phyloP scores from a whole-genome alignment of 345 rosid species.

The Eutrema yunnanense region DNA sequence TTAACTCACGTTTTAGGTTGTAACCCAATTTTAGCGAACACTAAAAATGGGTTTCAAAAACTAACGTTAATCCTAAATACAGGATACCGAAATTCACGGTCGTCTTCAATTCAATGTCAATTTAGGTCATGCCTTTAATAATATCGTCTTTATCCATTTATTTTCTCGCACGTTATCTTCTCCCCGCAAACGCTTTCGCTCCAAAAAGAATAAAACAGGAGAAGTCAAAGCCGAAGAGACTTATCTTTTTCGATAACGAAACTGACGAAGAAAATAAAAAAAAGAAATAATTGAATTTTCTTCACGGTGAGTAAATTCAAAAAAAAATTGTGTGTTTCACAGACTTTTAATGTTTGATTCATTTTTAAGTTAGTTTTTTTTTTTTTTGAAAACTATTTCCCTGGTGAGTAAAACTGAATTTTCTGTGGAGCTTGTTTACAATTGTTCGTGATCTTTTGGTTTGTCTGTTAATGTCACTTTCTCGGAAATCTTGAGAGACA shows the following conservation, averaged over 20 bases:
- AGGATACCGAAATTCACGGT: slow-evolving; percentile 16
- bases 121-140: background rate
- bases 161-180: slow-evolving; percentile 15
- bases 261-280: background rate
- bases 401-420: background rate
- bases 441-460: background rate
- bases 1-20: background rate
- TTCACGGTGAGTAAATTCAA: background rate
- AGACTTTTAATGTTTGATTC: background rate
- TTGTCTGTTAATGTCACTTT: background rate
- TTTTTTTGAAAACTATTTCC: background rate
- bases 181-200: background rate
- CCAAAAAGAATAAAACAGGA: background rate
- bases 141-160: background rate
- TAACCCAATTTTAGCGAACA: background rate
- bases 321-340: too few relatives aligned
- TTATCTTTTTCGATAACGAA: background rate
- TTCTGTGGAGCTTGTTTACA: background rate
- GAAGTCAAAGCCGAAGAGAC: background rate
- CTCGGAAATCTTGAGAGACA: background rate
- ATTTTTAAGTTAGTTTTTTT: background rate
- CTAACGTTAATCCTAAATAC: background rate
- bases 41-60: slow-evolving; percentile 10
- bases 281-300: background rate
- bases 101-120: background rate